Conservation (phyloP, 2,329 filamentous ascomycete genomes). For the Thelonectria olida region DNA sequence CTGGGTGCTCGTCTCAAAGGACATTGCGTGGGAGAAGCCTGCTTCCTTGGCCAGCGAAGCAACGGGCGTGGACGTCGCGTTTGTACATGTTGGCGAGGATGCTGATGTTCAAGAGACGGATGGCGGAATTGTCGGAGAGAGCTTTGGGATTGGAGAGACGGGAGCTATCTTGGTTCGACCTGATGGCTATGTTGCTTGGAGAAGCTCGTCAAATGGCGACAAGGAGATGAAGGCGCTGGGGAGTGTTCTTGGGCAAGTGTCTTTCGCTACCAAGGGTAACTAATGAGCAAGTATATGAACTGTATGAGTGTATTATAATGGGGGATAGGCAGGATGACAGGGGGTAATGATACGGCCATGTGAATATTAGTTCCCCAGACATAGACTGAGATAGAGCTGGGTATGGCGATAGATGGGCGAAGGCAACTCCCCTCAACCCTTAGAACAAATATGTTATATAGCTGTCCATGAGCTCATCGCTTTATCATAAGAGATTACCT, state of each 20-base stretch:
- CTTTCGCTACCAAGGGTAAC: neutral
- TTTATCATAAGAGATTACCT: no score
- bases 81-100: constrained; percentile 12
- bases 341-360: no score
- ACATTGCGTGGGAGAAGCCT: constrained; percentile 9
- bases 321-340: no score
- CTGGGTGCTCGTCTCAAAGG: constrained; percentile 22
- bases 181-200: constrained; percentile 27
- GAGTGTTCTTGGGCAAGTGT: neutral
- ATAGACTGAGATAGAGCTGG: no score
- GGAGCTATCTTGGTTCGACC: constrained; percentile 22
- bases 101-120: constrained; percentile 4
- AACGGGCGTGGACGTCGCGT: neutral
- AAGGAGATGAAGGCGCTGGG: neutral
- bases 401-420: no score
- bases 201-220: neutral
- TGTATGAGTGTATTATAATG: no score
- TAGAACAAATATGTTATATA: no score
- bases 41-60: neutral
- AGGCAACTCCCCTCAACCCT: no score
- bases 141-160: constrained; percentile 4
- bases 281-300: neutral
- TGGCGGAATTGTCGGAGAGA: neutral
- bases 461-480: no score
- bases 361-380: no score